Conservation (phyloP, 805 yeast genomes). For the Kodamaea leandrae region DNA sequence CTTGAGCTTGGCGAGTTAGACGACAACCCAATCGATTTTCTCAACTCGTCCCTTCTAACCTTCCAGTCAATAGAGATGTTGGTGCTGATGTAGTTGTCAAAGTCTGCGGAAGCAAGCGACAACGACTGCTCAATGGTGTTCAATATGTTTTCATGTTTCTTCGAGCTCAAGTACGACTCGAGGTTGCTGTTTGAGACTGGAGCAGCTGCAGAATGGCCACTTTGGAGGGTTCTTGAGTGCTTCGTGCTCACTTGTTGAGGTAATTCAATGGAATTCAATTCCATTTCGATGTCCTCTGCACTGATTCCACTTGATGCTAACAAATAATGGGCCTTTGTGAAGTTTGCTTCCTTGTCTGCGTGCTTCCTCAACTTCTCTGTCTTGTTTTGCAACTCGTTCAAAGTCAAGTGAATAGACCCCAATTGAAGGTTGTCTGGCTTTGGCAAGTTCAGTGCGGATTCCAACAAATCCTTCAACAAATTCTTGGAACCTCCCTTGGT, state of each 20-base stretch:
- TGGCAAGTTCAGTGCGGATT: constrained; percentile 75
- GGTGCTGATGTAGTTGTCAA: constrained; percentile 71
- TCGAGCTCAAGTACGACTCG: constrained; percentile 61
- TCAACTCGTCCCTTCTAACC: constrained; percentile 67
- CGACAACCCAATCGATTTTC: constrained; percentile 60
- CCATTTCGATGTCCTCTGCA: constrained; percentile 18
- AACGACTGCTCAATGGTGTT: constrained; percentile 81
- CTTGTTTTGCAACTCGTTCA: constrained; percentile 71
- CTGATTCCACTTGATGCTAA: constrained; percentile 81
- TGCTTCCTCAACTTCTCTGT: constrained; percentile 52
- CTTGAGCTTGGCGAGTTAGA: background rate
- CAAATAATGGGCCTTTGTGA: constrained; percentile 80
- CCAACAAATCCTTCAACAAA: constrained; percentile 67
- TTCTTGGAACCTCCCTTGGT: constrained; percentile 11
- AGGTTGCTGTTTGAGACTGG: constrained; percentile 32
- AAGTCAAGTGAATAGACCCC: constrained; percentile 78
- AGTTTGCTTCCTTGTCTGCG: constrained; percentile 35
- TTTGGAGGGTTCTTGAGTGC: constrained; percentile 1
- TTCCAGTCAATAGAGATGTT: constrained; percentile 84
- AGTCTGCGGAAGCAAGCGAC: constrained; percentile 71
- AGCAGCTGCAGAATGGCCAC: background rate
- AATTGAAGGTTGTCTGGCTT: constrained; percentile 54
- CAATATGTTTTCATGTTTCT: constrained; percentile 79
- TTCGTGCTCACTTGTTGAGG: constrained; percentile 13
- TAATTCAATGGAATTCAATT: constrained; percentile 17